Evolutionary conservation across 1,284 basidiomycete genomes (phyloP), one percentile per base, ranked within the genome.

Genomic region (Caloboletus inedulis): DNA sequence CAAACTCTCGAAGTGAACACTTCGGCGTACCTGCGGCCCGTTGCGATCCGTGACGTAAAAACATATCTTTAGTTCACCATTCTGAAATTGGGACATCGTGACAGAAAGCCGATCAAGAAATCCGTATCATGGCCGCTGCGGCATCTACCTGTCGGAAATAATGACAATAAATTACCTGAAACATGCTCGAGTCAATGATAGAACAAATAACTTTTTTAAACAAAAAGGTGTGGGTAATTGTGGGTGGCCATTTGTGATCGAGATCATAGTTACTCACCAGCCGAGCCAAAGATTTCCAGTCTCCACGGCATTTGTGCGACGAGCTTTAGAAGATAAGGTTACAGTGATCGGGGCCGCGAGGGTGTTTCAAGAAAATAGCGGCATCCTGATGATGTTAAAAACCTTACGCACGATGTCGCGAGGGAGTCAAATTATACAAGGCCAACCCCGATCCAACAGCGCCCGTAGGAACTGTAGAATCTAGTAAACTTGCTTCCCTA

Each of bases 211-310:
- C 19, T 27, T 6, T n/a, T 25, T 34, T 23, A 3, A 4, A 14
- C n/a, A 21, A 31, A 27, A 30, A 8, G 2, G n/a, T 16, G 19
- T 49, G 13, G 19, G 33, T 23, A 36, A 50, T 27, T 37, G 34
- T 27, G 27, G 44, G 47, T 29, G 48, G 23, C 40, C 12, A 12
- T 19, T 29, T 57, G 45, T 29, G 33, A 61, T 45, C 3, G 7
- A 33, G 16, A 31, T 36, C 21, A 42, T 21, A 36, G 23, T 44
- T 40, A 42, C 31, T 6, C 33, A 18, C 21, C 39, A 27, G 14
- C 41, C 41, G 7, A 49, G 18, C 36, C 30, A 19, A 39, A 23
- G 9, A 47, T 37, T 36, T 29, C 44, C 43, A 47, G n/a, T 37
- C 30, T 34, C 47, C 60, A 12, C 36, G 2, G 5, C 18, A n/a